phyloP scores from a whole-genome alignment of 192 early-diverging fungal genomes.

The Podochytrium sp. region DNA sequence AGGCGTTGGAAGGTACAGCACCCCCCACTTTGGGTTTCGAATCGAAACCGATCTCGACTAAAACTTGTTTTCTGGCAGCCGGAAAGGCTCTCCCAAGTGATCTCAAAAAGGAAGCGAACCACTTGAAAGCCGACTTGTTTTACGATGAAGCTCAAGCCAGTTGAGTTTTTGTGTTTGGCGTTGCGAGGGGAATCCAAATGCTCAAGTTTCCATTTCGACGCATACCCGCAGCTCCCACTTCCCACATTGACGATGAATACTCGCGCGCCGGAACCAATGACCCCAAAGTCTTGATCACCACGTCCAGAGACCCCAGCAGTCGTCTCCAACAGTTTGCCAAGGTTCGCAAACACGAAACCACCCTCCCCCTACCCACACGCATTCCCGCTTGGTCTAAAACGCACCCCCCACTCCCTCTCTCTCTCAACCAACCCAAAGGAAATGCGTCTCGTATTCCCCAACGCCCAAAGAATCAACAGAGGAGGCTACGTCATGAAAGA shows the following conservation, averaged over 20 bases:
- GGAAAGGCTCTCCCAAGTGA: conserved; percentile 89
- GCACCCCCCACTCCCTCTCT: not conserved
- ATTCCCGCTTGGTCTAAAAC: no score
- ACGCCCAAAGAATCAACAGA: conserved; percentile 96
- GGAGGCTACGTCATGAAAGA: conserved; percentile 96
- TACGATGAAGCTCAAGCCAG: conserved; percentile 88
- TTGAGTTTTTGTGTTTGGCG: conserved; percentile 27
- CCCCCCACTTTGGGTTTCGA: not conserved
- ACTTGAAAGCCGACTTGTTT: conserved; percentile 76
- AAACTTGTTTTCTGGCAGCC: conserved; percentile 46
- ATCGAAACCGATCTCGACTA: not conserved
- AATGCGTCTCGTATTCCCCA: conserved; percentile 93
- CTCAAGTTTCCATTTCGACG: not conserved
- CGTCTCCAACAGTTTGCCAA: conserved; percentile 96
- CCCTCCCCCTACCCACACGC: not conserved
- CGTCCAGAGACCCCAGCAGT: conserved; percentile 90
- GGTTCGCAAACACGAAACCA: conserved; percentile 41
- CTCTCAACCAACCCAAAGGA: conserved; percentile 62
- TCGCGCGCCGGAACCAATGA: conserved; percentile 89
- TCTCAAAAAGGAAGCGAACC: conserved; percentile 75
- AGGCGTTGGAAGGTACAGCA: conserved; percentile 74
- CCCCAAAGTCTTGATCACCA: conserved; percentile 96
- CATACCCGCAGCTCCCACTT: conserved; percentile 33
- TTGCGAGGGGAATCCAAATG: not conserved
- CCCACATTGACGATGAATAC: conserved; percentile 98